Evolutionary conservation across 176 grass and related monocot species (phyloP).

Genomic region (Poa pratensis): DNA sequence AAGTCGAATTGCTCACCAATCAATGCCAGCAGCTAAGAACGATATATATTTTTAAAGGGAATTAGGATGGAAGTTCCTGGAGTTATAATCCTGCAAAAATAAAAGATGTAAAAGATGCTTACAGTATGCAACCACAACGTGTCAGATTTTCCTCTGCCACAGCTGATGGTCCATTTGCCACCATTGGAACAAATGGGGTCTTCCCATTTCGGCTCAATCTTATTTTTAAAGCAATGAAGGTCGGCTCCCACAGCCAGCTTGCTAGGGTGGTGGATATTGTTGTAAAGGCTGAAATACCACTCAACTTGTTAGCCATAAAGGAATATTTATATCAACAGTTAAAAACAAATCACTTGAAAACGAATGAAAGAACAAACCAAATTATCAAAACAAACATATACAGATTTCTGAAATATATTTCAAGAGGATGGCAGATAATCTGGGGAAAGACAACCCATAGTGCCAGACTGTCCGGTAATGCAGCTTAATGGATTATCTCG

Average conservation of each 20-base stretch:
- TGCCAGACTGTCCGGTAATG: not conserved
- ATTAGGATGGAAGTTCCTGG: not conserved
- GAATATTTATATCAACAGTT: not conserved
- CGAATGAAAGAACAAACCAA: conserved; percentile 14
- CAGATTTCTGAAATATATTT: conserved; percentile 21
- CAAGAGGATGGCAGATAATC: not conserved
- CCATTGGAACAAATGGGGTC: conserved; percentile 95
- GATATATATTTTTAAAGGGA: not conserved
- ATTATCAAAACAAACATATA: not conserved
- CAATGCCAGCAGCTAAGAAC: conserved; percentile 71
- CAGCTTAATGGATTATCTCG: not conserved
- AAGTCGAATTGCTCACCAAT: conserved; percentile 97
- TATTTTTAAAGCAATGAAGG: conserved; percentile 92
- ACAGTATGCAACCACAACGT: conserved; percentile 91
- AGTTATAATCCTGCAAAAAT: conserved; percentile 15
- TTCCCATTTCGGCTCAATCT: conserved; percentile 99
- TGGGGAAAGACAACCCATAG: not conserved
- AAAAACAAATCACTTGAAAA: not conserved
- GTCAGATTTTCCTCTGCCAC: conserved; percentile 81
- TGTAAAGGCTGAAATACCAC: conserved; percentile 74
- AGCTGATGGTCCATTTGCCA: conserved; percentile 93
- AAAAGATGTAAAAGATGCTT: conserved; percentile 31
- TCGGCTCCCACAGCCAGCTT: conserved; percentile 75
- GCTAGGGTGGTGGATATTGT: conserved; percentile 90
- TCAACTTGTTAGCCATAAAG: conserved; percentile 25